phyloP scores from a whole-genome alignment of 371 early-diverging fungal genomes.

The Synchytrium microbalum region DNA sequence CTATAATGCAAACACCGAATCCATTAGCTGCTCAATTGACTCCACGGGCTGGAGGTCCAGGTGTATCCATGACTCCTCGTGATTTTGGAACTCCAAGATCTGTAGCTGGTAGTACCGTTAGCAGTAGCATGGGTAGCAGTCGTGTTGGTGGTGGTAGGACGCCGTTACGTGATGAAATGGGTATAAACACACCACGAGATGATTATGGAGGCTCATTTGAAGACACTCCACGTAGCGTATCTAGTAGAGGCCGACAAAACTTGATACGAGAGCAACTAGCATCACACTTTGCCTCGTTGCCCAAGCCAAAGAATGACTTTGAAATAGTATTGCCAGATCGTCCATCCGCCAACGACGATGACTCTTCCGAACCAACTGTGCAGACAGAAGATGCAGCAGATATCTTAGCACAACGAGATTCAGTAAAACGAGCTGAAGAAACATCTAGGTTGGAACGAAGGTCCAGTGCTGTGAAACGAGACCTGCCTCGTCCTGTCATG shows the following conservation, averaged over 20 bases:
- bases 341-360: constrained; percentile 31
- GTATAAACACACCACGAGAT: constrained; percentile 55
- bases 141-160: constrained; percentile 26
- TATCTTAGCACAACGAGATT: constrained; percentile 47
- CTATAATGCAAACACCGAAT: constrained; percentile 71
- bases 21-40: constrained; percentile 59
- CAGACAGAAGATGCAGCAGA: constrained; percentile 60
- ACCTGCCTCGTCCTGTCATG: constrained; percentile 73
- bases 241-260: constrained; percentile 20
- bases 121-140: constrained; percentile 21
- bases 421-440: constrained; percentile 35
- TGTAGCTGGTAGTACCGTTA: constrained; percentile 17
- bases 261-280: constrained; percentile 41
- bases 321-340: constrained; percentile 76
- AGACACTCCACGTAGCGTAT: constrained; percentile 26
- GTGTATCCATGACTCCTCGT: constrained; percentile 2
- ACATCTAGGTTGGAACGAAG: constrained; percentile 37
- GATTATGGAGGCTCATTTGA: constrained; percentile 21
- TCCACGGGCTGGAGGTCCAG: constrained; percentile 29
- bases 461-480: constrained; percentile 64
- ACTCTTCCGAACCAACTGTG: not conserved
- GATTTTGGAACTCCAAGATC: constrained; percentile 25
- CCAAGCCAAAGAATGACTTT: constrained; percentile 89
- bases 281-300: constrained; percentile 57
- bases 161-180: constrained; percentile 51